These are phyloP conservation scores for Mucor racemosus DNA, from an alignment of 371 early-diverging fungal genomes.

Conservation along the genomic window DNA sequence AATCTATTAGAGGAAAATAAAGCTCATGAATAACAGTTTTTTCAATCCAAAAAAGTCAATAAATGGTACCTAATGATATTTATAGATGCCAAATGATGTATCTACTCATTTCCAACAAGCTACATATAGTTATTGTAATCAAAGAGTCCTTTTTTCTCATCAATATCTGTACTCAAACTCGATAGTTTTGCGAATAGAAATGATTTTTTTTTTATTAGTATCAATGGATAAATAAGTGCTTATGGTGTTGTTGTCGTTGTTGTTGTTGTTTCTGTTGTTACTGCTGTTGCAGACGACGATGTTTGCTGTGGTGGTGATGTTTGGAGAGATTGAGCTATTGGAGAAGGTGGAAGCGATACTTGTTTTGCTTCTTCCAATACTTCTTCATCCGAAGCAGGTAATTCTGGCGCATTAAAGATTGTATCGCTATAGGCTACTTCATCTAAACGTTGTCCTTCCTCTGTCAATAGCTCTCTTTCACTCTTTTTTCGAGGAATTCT, in stretches of 20 bases:
- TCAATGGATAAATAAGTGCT: neutral
- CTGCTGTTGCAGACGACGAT: neutral
- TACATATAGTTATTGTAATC: too few relatives aligned
- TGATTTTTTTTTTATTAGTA: neutral
- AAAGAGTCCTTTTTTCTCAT: too few relatives aligned
- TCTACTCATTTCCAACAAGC: too few relatives aligned
- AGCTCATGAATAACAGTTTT: too few relatives aligned
- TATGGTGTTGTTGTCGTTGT: neutral
- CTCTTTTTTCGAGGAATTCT: slow-evolving; percentile 33
- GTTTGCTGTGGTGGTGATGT: neutral
- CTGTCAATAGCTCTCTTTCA: slow-evolving; percentile 9
- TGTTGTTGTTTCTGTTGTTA: neutral
- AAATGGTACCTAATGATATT: too few relatives aligned
- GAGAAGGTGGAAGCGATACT: slow-evolving; percentile 22
- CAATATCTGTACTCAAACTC: too few relatives aligned
- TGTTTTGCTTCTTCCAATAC: slow-evolving; percentile 20
- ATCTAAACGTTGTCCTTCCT: slow-evolving; percentile 8
- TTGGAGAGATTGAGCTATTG: neutral
- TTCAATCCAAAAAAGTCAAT: too few relatives aligned
- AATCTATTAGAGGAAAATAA: too few relatives aligned
- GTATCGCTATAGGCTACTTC: slow-evolving; percentile 28
- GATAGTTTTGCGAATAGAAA: too few relatives aligned
- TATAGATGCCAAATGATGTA: too few relatives aligned
- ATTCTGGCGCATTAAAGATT: slow-evolving; percentile 32
- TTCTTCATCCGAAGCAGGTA: slow-evolving; percentile 9